These are phyloP conservation scores for Thelephora ganbajun DNA, from an alignment of 768 basidiomycete species.

Conservation along the genomic window DNA sequence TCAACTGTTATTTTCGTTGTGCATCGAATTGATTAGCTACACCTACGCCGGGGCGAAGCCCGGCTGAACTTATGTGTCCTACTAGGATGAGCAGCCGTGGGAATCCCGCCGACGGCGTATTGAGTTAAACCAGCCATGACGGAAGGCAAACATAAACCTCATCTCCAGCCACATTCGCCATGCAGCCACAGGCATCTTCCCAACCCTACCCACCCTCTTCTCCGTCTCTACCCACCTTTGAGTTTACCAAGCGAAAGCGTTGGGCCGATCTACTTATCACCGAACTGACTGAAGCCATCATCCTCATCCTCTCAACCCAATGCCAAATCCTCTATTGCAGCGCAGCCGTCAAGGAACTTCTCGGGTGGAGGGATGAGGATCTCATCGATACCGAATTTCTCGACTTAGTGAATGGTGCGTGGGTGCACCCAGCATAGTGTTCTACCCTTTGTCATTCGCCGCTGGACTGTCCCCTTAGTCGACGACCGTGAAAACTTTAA, in stretches of 20 bases:
- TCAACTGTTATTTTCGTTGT: too few species aligned
- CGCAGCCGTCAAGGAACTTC: conserved; percentile 49
- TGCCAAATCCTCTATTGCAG: conserved; percentile 59
- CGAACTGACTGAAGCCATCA: conserved; percentile 62
- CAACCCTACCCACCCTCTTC: neutral
- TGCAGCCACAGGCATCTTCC: neutral
- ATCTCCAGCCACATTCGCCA: too few species aligned
- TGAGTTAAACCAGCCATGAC: too few species aligned
- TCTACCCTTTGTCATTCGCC: neutral
- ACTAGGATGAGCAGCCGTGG: too few species aligned
- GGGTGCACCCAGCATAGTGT: conserved; percentile 3
- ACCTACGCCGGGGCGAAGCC: too few species aligned
- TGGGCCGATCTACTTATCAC: conserved; percentile 74
- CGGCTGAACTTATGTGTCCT: too few species aligned
- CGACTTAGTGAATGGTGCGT: conserved; percentile 52
- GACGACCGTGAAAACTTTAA: conserved; percentile 39
- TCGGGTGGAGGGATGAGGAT: conserved; percentile 68
- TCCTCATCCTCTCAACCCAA: conserved; percentile 50
- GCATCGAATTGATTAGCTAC: too few species aligned
- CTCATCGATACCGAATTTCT: conserved; percentile 53
- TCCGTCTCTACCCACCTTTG: conserved; percentile 25
- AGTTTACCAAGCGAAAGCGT: conserved; percentile 77
- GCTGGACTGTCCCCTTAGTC: conserved; percentile 19
- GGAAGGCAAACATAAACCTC: too few species aligned
- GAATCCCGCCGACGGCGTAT: too few species aligned